Evolutionary conservation across 1,284 basidiomycete species (phyloP).

Genomic region (Puccinia hordei): DNA sequence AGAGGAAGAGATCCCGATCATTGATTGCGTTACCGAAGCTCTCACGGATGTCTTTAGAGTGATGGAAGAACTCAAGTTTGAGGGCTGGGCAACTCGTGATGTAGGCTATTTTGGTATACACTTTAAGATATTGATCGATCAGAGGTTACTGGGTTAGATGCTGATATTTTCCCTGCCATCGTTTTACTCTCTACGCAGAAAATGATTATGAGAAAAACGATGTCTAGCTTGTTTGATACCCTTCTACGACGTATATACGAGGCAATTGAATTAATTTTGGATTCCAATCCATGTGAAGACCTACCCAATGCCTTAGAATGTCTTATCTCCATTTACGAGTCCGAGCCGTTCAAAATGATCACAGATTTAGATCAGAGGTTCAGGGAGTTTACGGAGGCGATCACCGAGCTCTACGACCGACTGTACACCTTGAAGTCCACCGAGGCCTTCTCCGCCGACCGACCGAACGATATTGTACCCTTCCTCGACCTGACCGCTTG

Average conservation of each 20-base stretch:
- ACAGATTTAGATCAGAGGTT: constrained; percentile 60
- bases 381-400: constrained; percentile 56
- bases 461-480: constrained; percentile 76
- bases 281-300: constrained; percentile 71
- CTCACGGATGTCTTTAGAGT: constrained; percentile 72
- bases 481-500: constrained; percentile 81
- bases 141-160: constrained; percentile 22
- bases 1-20: constrained; percentile 80
- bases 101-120: constrained; percentile 63
- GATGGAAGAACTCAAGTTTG: constrained; percentile 65
- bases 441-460: constrained; percentile 65
- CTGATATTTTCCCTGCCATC: constrained; percentile 65
- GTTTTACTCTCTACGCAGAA: constrained; percentile 61
- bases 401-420: constrained; percentile 53
- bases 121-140: constrained; percentile 10
- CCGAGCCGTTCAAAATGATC: constrained; percentile 70
- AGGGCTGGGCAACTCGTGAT: constrained; percentile 77
- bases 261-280: constrained; percentile 72
- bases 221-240: constrained; percentile 73
- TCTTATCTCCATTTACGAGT: constrained; percentile 36
- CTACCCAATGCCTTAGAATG: constrained; percentile 62
- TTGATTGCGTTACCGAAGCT: constrained; percentile 88
- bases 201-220: constrained; percentile 53
- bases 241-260: constrained; percentile 85
- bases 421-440: constrained; percentile 66